Conservation (phyloP, 768 basidiomycete species). For the Mycena vitilis region DNA sequence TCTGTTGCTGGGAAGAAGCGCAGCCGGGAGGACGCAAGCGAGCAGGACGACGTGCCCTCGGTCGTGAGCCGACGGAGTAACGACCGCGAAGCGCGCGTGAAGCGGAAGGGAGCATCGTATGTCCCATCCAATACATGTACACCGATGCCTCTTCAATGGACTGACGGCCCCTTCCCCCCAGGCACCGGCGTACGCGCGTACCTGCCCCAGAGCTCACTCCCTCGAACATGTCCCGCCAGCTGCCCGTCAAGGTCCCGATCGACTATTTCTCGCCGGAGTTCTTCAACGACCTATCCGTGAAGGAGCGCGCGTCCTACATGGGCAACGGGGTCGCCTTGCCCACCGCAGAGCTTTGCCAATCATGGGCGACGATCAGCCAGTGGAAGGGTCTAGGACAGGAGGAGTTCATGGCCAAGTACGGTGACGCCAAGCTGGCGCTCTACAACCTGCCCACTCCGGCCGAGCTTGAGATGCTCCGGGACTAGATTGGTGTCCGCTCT, state of each 20-base stretch:
- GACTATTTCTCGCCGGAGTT: slow-evolving; percentile 25
- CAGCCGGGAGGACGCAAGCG: too few species aligned
- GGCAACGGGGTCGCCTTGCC: slow-evolving; percentile 25
- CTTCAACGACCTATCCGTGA: slow-evolving; percentile 18
- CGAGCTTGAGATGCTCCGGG: too few species aligned
- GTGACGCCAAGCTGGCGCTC: slow-evolving; percentile 15
- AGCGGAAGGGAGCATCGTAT: slow-evolving; percentile 2
- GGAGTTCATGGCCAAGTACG: slow-evolving; percentile 21
- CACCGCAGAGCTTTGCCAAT: slow-evolving; percentile 6
- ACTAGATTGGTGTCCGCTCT: too few species aligned
- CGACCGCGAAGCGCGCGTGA: too few species aligned
- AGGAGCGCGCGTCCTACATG: slow-evolving; percentile 16
- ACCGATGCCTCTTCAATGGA: not conserved
- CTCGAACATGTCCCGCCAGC: not conserved
- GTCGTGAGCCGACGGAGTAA: too few species aligned
- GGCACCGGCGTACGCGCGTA: slow-evolving; percentile 2
- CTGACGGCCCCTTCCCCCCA: not conserved
- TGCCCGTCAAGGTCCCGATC: slow-evolving; percentile 9
- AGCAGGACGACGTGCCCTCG: too few species aligned
- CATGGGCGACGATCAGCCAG: not conserved
- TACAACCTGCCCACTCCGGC: slow-evolving; percentile 21
- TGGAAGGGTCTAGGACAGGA: slow-evolving; percentile 12
- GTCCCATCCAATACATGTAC: not conserved
- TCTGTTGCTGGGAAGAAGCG: too few species aligned
- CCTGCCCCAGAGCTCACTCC: not conserved